Conservation (phyloP, 345 rosid species). For the Populus alba region DNA sequence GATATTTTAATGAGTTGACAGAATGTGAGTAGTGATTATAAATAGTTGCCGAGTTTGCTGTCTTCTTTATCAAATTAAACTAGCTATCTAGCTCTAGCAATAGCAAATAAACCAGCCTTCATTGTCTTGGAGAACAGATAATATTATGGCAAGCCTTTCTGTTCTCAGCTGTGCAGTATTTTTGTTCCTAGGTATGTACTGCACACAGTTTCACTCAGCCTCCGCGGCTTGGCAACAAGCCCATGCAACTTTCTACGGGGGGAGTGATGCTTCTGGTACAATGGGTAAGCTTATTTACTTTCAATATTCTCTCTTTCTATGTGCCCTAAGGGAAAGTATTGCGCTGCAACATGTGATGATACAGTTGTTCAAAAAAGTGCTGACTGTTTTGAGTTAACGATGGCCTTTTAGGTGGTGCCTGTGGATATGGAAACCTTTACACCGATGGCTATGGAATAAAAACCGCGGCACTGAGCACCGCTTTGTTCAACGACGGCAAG, state of each 20-base stretch:
- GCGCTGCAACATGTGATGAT: no score
- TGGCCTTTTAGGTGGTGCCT: constrained; percentile 21
- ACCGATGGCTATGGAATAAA: constrained; percentile 26
- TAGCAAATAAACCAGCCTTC: no score
- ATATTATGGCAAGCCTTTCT: constrained; percentile 32
- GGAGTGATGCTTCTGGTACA: constrained; percentile 29
- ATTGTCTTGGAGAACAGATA: background rate
- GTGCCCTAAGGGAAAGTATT: no score
- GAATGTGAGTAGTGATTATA: constrained; percentile 28
- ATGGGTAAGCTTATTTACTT: constrained; percentile 16
- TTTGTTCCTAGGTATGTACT: constrained; percentile 25
- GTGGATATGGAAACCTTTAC: constrained; percentile 32
- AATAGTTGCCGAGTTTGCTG: constrained; percentile 22
- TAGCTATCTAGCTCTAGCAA: no score
- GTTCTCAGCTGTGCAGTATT: constrained; percentile 14
- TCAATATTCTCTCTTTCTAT: background rate
- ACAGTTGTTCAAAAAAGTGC: background rate
- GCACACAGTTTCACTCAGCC: constrained; percentile 17
- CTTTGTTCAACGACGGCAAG: constrained; percentile 30
- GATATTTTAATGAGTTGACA: constrained; percentile 13
- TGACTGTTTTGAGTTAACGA: background rate
- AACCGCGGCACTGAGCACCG: constrained; percentile 30
- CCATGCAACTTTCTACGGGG: constrained; percentile 35
- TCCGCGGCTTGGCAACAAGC: constrained; percentile 23
- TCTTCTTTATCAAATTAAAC: constrained; percentile 1